Evolutionary conservation across 2,329 filamentous ascomycete species (phyloP).

Genomic region (Blastomyces percursus): DNA sequence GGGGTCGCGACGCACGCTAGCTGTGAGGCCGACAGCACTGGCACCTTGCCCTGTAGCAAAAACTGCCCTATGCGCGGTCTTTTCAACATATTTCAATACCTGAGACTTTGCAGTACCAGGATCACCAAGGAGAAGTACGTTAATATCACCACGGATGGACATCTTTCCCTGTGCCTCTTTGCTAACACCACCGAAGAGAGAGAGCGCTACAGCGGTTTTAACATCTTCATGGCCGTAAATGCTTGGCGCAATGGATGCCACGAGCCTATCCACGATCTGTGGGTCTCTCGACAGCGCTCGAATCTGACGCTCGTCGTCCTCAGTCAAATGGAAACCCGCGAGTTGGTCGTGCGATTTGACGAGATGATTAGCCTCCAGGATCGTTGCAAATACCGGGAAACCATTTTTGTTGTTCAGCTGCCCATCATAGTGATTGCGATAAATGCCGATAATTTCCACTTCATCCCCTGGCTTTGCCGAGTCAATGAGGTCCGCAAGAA

Average conservation of each 20-base stretch:
- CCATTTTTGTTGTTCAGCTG: slow-evolving; percentile 98
- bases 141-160: slow-evolving; percentile 92
- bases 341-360: slow-evolving; percentile 97
- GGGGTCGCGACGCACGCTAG: slow-evolving; percentile 88
- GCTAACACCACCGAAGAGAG: slow-evolving; percentile 86
- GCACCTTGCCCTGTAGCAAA: slow-evolving; percentile 97
- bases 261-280: slow-evolving; percentile 82
- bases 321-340: slow-evolving; percentile 87
- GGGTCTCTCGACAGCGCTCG: slow-evolving; percentile 79
- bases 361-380: slow-evolving; percentile 93
- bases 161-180: slow-evolving; percentile 85
- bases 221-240: slow-evolving; percentile 96
- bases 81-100: slow-evolving; percentile 93
- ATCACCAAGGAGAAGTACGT: slow-evolving; percentile 89
- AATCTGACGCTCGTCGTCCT: slow-evolving; percentile 88
- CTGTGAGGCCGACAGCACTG: slow-evolving; percentile 92
- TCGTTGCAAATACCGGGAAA: slow-evolving; percentile 95
- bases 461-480: slow-evolving; percentile 95
- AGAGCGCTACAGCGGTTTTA: slow-evolving; percentile 91
- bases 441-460: slow-evolving; percentile 92
- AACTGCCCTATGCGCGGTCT: slow-evolving; percentile 90
- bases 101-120: slow-evolving; percentile 98
- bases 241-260: slow-evolving; percentile 87
- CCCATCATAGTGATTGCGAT: slow-evolving; percentile 96
- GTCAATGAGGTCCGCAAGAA: slow-evolving; percentile 95